Percentiles rank a stretch among this genome's conserved stretches.
phyloP scores from a whole-genome alignment of 768 basidiomycete species.

The Lactarius sanguifluus region DNA sequence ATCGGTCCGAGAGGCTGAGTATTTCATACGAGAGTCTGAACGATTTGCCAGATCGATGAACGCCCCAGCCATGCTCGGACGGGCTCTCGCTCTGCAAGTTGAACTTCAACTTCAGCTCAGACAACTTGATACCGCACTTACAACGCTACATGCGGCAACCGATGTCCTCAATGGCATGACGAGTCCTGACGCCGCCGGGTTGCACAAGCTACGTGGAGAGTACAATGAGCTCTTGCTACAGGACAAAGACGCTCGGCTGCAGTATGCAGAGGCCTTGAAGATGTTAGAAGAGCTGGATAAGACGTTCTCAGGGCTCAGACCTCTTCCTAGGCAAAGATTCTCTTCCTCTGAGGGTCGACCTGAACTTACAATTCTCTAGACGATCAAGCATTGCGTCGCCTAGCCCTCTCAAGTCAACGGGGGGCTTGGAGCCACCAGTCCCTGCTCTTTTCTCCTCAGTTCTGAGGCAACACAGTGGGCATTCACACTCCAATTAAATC shows the following conservation, averaged over 20 bases:
- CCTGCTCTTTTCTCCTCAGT: slow-evolving; percentile 62
- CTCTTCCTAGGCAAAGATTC: slow-evolving; percentile 44
- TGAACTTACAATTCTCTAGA: slow-evolving; percentile 14
- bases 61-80: slow-evolving; percentile 60
- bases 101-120: slow-evolving; percentile 71
- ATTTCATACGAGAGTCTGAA: slow-evolving; percentile 76
- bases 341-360: slow-evolving; percentile 5
- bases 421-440: slow-evolving; percentile 48
- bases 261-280: slow-evolving; percentile 55
- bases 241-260: slow-evolving; percentile 47
- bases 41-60: slow-evolving; percentile 69
- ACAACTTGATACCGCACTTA: slow-evolving; percentile 54
- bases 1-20: slow-evolving; percentile 81
- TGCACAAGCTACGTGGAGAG: slow-evolving; percentile 56
- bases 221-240: slow-evolving; percentile 46
- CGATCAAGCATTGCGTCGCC: slow-evolving; percentile 24
- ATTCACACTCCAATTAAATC: background rate
- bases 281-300: slow-evolving; percentile 64
- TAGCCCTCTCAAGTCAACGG: slow-evolving; percentile 7
- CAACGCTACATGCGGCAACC: slow-evolving; percentile 51
- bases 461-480: slow-evolving; percentile 67
- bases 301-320: slow-evolving; percentile 54
- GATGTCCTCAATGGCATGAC: slow-evolving; percentile 46
- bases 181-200: slow-evolving; percentile 58
- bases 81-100: slow-evolving; percentile 64